These are phyloP conservation scores for Hortaea werneckii DNA, from an alignment of 2,329 filamentous ascomycete genomes.

Conservation along the genomic window DNA sequence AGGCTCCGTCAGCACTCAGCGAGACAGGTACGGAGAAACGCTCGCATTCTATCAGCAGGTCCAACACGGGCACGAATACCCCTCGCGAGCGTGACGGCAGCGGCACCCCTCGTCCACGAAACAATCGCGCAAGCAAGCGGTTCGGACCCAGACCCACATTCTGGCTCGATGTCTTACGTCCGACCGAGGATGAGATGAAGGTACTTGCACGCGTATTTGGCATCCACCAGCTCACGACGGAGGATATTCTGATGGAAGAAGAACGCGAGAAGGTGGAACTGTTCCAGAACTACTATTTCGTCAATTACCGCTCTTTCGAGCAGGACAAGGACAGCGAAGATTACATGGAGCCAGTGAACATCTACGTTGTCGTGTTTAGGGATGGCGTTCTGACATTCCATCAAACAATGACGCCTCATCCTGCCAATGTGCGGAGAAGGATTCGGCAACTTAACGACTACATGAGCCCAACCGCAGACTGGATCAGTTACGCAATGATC, in stretches of 20 bases:
- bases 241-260: slow-evolving; percentile 96
- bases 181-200: slow-evolving; percentile 93
- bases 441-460: slow-evolving; percentile 93
- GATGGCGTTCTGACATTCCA: slow-evolving; percentile 95
- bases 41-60: slow-evolving; percentile 25
- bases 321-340: slow-evolving; percentile 83
- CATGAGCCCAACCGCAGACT: slow-evolving; percentile 83
- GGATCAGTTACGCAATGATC: slow-evolving; percentile 97
- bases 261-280: slow-evolving; percentile 96
- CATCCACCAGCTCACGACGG: slow-evolving; percentile 87
- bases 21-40: slow-evolving; percentile 2
- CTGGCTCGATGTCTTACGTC: slow-evolving; percentile 88
- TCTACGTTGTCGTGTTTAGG: slow-evolving; percentile 94
- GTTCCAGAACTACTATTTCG: slow-evolving; percentile 96
- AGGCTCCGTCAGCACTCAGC: not conserved
- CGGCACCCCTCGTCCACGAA: slow-evolving; percentile 1
- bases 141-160: slow-evolving; percentile 79
- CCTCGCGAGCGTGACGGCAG: slow-evolving; percentile 23
- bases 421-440: slow-evolving; percentile 85
- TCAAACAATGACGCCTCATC: slow-evolving; percentile 90
- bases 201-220: slow-evolving; percentile 84
- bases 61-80: slow-evolving; percentile 38
- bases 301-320: slow-evolving; percentile 96
- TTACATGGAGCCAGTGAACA: slow-evolving; percentile 89
- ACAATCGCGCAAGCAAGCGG: slow-evolving; percentile 27